Evolutionary conservation across 495 filamentous ascomycete genomes (phyloP).

Genomic region (Neurospora sp.): DNA sequence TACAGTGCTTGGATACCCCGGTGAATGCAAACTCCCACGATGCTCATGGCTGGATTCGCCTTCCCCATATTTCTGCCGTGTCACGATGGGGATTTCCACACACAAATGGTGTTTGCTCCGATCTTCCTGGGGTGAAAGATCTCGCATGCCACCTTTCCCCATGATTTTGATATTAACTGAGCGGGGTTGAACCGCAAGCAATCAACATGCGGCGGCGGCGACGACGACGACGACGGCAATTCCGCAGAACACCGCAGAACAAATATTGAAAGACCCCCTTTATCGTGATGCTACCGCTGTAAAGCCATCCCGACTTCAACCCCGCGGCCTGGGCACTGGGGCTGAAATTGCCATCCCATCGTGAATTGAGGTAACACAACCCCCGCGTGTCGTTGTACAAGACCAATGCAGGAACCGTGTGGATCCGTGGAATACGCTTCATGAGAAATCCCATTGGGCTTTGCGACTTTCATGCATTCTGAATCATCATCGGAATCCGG

Average conservation of each 20-base stretch:
- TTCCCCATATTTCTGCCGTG: not conserved
- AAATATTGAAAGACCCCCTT: not conserved
- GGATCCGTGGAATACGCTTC: not conserved
- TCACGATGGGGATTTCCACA: not conserved
- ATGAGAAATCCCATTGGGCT: not conserved
- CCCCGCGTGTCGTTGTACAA: not conserved
- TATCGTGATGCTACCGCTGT: not conserved
- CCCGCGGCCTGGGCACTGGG: not conserved
- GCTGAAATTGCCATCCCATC: not conserved
- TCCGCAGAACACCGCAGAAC: no score
- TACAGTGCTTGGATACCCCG: not conserved
- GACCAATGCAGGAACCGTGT: not conserved
- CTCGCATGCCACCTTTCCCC: not conserved
- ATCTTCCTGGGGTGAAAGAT: not conserved
- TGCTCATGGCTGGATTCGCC: not conserved
- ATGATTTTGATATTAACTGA: not conserved
- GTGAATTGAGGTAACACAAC: not conserved
- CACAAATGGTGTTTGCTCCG: not conserved
- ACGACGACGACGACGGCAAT: no score
- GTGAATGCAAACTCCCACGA: not conserved
- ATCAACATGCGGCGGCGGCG: not conserved
- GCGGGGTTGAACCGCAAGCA: not conserved
- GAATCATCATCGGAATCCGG: not conserved
- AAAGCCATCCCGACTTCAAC: not conserved
- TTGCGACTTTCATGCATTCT: not conserved